These are phyloP conservation scores for Venturiaceae sp. DNA, from an alignment of 2,329 filamentous ascomycete genomes.

Conservation along the genomic window DNA sequence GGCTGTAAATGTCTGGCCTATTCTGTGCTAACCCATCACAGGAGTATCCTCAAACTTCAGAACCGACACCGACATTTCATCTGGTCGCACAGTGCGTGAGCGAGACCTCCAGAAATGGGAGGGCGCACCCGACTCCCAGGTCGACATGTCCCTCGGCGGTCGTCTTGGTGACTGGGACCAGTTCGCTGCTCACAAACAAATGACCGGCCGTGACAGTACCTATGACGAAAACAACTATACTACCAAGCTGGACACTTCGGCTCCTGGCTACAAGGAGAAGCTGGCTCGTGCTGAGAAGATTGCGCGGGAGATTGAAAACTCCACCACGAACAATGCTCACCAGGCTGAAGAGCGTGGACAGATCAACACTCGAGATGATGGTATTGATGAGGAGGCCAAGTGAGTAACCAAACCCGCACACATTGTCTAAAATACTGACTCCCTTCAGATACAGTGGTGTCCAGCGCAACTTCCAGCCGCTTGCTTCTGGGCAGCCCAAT, in stretches of 20 bases:
- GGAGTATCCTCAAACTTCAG: slow-evolving; percentile 63
- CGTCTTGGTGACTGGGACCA: slow-evolving; percentile 64
- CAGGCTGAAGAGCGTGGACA: slow-evolving; percentile 80
- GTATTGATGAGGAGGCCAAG: slow-evolving; percentile 86
- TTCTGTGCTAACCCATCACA: slow-evolving; percentile 23
- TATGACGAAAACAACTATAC: slow-evolving; percentile 96
- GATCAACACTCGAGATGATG: slow-evolving; percentile 54
- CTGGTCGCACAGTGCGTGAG: slow-evolving; percentile 58
- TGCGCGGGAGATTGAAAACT: slow-evolving; percentile 75
- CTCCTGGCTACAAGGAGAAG: slow-evolving; percentile 72
- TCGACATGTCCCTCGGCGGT: slow-evolving; percentile 56
- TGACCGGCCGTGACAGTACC: slow-evolving; percentile 79
- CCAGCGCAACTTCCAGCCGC: slow-evolving; percentile 60
- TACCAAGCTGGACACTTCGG: slow-evolving; percentile 73
- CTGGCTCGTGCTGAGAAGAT: slow-evolving; percentile 72
- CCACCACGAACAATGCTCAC: slow-evolving; percentile 63
- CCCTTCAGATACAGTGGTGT: slow-evolving; percentile 76
- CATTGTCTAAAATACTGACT: slow-evolving; percentile 10
- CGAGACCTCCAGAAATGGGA: slow-evolving; percentile 76
- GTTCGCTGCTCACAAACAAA: slow-evolving; percentile 78
- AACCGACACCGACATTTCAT: slow-evolving; percentile 83
- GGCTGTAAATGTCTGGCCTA: slow-evolving; percentile 4
- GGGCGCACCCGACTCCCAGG: slow-evolving; percentile 48
- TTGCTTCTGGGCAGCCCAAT: slow-evolving; percentile 49
- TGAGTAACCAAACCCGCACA: slow-evolving; percentile 30